phyloP scores from a whole-genome alignment of 768 basidiomycete genomes.

The Omphalotus guepiniiformis region DNA sequence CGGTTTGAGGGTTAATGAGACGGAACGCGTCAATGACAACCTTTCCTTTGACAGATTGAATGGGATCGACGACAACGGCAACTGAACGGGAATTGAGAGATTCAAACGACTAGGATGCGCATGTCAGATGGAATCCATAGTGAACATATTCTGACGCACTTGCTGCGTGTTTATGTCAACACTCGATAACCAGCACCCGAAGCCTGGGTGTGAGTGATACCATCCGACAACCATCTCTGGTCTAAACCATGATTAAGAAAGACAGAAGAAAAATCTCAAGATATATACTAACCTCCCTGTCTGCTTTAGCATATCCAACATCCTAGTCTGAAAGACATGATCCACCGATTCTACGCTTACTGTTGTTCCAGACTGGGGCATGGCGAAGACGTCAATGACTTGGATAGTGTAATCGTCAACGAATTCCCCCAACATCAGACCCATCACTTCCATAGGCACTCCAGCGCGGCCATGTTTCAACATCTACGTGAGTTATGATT shows the following conservation, averaged over 20 bases:
- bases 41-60: conserved; percentile 98
- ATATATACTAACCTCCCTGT: conserved; percentile 75
- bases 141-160: conserved; percentile 37
- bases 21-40: conserved; percentile 99
- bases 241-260: conserved; percentile 31
- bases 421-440: conserved; percentile 95
- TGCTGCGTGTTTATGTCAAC: conserved; percentile 99
- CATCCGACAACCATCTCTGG: conserved; percentile 99
- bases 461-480: conserved; percentile 98
- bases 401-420: conserved; percentile 96
- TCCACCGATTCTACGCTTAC: conserved; percentile 98
- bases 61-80: conserved; percentile 96
- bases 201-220: conserved; percentile 99
- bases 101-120: conserved; percentile 79
- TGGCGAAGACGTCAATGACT: conserved; percentile 96
- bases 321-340: conserved; percentile 97
- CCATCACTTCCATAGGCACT: conserved; percentile 99
- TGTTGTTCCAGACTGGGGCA: conserved; percentile 97
- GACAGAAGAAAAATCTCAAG: conserved; percentile 8
- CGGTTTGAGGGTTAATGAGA: conserved; percentile 86
- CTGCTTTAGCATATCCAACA: conserved; percentile 99
- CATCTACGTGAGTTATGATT: conserved; percentile 62
- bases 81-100: conserved; percentile 90
- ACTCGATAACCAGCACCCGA: conserved; percentile 98
- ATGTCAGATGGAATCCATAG: no score